Base-by-base conservation (phyloP, 1,139 yeast species). In the Saccharomycopsis phalli region DNA sequence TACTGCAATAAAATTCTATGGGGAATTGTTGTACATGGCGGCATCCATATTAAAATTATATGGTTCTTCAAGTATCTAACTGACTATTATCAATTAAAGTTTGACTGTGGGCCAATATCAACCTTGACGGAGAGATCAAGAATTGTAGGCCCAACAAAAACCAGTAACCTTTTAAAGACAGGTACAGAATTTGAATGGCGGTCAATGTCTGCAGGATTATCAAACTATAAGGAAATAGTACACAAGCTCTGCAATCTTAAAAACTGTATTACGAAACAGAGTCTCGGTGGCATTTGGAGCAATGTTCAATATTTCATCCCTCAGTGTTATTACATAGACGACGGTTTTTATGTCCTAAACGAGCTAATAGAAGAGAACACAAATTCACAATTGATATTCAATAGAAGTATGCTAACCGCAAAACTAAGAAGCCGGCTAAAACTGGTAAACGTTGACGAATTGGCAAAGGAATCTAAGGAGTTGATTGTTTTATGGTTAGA, bases 1-100 rank as follows among this genome's bases (percentile, higher is more conserved):
- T n/a, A n/a, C 1, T 62, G 63, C 41, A 65, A 68, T 35, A 51
- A 62, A 17, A 54, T 71, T 0, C 38, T 69, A 2, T 62, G 67
- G 60, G 66, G 65, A 0, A 46, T 70, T 3, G 35, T 68, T 10
- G 48, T 69, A 43, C 60, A 56, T 41, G 77, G 76, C 8, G 71
- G 71, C 0, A 53, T 62, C 19, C 71, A 66, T 47, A 30, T 69
- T 2, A 60, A 61, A 34, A 52, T 62, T 1, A 49, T 71, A 16
- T 67, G 71, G 71, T 58, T 66, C 33, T 64, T 69, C 44, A 55
- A 54, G 30, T 54, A 53, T 20, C 43, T 69, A 27, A 53, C 55
- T 36, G 60, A 62, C 37, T 57, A 59, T 38, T 58, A 48, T 46
- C 27, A 10, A 28, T 11, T 21, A 8, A 19, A 26, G n/a, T n/a